Base-by-base conservation (phyloP, 176 grass and related monocot species). In the Zizania latifolia region DNA sequence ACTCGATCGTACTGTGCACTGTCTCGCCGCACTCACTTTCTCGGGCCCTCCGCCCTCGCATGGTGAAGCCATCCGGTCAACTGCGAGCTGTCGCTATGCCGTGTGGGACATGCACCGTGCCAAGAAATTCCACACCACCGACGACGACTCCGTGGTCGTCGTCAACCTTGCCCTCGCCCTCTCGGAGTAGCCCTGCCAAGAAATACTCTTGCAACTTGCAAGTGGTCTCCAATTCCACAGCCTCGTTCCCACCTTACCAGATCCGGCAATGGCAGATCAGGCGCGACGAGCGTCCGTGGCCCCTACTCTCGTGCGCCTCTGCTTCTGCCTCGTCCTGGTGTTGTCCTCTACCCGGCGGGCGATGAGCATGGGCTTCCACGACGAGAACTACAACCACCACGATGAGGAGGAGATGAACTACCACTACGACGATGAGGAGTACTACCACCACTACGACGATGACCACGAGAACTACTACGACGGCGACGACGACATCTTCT, bases 291-390 rank as follows among this genome's bases (percentile, higher is more conserved):
- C 28, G 27, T 36, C 3, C 65, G 13, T 0, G 63, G 0, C 22
- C 31, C 65, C 9, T 56, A n/a, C n/a, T n/a, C 64, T 65, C 16
- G 2, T 16, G 2, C 21, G 38, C 73, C 45, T 72, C 45, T 28
- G 15, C 41, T 23, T 85, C 38, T 79, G 59, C 33, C 6, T 86
- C 24, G 23, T 68, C 46, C 23, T 75, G 1, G 24, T 86, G 19
- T 37, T 45, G 10, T 66, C 38, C 44, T 77, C 74, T 57, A 54
- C 8, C 12, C 78, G 27, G 4, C 46, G 5, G 65, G 78, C 53
- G 37, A 72, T 17, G 34, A 85, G 72, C 56, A 51, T 51, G 69
- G 75, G 23, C 16, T 60, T 89, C 51, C 24, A 81, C 2, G 63
- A 69, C 12, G 19, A 12, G n/a, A n/a, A n/a, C 30, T n/a, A 67